Evolutionary conservation across 257 asterid species (phyloP).

Genomic region (Fraxinus americana): DNA sequence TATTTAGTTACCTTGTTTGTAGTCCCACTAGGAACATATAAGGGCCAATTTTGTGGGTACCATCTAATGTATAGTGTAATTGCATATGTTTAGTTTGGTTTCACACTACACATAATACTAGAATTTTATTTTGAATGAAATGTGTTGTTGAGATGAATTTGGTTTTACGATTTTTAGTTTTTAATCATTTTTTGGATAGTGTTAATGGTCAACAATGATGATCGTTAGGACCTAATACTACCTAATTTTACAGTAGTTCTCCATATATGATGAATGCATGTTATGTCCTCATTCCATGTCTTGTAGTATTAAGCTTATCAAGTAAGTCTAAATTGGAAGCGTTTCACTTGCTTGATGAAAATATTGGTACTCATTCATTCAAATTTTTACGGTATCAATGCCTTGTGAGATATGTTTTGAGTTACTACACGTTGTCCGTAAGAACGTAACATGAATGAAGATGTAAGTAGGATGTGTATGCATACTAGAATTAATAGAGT

Average conservation of each 20-base stretch:
- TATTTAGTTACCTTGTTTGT: background rate
- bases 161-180: background rate
- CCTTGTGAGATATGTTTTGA: background rate
- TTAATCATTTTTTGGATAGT: background rate
- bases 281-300: background rate
- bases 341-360: background rate
- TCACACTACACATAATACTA: background rate
- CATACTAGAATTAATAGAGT: background rate
- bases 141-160: background rate
- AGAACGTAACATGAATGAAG: background rate
- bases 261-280: background rate
- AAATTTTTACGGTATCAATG: background rate
- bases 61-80: background rate
- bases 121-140: background rate
- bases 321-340: background rate
- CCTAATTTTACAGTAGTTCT: background rate
- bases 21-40: conserved; percentile 1
- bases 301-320: background rate
- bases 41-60: background rate
- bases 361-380: background rate
- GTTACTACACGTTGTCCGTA: background rate
- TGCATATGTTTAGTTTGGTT: background rate
- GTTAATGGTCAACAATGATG: background rate
- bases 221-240: background rate
- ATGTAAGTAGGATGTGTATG: background rate